A percentile compares a stretch with the other conserved stretches of the same genome.
Conservation (phyloP, 805 yeast genomes). For the Ogataea pilisensis region DNA sequence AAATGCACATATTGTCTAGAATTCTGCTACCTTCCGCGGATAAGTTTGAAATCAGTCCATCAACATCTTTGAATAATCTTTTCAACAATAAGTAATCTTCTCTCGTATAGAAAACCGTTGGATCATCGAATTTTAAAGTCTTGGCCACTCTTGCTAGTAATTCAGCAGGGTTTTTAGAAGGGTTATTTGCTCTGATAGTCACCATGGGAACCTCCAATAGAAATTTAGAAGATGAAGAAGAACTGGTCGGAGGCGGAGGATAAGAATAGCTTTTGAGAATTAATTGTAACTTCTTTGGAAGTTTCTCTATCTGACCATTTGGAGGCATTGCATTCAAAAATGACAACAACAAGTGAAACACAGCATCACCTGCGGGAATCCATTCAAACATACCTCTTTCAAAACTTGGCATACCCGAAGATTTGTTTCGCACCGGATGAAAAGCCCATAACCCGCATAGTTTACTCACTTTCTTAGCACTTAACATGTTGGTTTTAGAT, state of each 20-base stretch:
- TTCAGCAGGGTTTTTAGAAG: conserved; percentile 50
- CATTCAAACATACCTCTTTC: conserved; percentile 71
- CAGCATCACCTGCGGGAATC: conserved; percentile 80
- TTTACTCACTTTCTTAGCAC: conserved; percentile 75
- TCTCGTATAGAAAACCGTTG: conserved; percentile 63
- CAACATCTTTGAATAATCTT: conserved; percentile 57
- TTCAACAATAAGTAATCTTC: conserved; percentile 77
- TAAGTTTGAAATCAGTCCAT: conserved; percentile 56
- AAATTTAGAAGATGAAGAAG: conserved; percentile 21
- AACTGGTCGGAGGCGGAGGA: conserved; percentile 57
- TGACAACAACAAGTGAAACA: conserved; percentile 73
- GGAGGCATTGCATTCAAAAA: conserved; percentile 75
- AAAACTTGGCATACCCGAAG: conserved; percentile 43
- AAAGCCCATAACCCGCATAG: conserved; percentile 92
- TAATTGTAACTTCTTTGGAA: conserved; percentile 66
- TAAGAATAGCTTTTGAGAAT: conserved; percentile 62
- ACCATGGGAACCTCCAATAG: conserved; percentile 36
- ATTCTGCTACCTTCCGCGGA: conserved; percentile 71
- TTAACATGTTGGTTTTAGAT: conserved; percentile 70
- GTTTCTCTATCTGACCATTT: conserved; percentile 46
- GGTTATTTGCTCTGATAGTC: conserved; percentile 35
- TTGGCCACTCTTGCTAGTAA: conserved; percentile 54
- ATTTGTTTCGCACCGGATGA: conserved; percentile 27
- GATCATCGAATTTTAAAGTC: conserved; percentile 64
- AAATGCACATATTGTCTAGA: conserved; percentile 35